Evolutionary conservation across 441 rosid genomes (phyloP).

Genomic region (Bruguiera hainesii): DNA sequence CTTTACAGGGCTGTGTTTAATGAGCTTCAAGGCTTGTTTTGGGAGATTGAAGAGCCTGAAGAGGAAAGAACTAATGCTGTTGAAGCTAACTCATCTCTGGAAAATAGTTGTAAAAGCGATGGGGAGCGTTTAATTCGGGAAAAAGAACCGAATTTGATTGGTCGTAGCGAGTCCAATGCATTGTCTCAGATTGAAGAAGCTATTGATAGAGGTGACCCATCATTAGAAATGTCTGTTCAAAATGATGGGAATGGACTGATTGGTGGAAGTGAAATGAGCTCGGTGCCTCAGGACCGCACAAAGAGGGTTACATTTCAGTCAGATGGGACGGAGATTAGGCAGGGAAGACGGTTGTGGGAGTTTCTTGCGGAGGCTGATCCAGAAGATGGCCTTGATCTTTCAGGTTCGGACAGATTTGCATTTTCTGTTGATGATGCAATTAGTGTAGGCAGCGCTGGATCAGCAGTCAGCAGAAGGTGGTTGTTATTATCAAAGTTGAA

Average conservation of each 20-base stretch:
- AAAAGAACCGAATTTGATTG: conserved; percentile 7
- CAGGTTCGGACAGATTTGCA: conserved; percentile 89
- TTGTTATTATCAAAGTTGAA: conserved; percentile 74
- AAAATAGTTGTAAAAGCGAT: conserved; percentile 23
- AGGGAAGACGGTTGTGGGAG: conserved; percentile 72
- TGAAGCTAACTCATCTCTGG: conserved; percentile 22
- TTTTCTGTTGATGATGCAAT: conserved; percentile 89
- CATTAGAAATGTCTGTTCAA: conserved; percentile 16
- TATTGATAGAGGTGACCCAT: conserved; percentile 9
- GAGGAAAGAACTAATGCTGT: conserved; percentile 23
- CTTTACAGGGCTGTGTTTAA: conserved; percentile 83
- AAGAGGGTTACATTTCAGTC: conserved; percentile 55
- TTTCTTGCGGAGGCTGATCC: conserved; percentile 71
- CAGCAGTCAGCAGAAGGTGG: conserved; percentile 78
- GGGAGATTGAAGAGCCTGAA: conserved; percentile 65
- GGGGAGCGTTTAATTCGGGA: conserved; percentile 20
- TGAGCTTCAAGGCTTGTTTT: conserved; percentile 85
- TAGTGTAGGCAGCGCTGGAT: conserved; percentile 55
- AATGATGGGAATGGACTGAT: conserved; percentile 3
- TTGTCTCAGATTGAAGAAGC: conserved; percentile 8
- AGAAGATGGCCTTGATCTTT: conserved; percentile 89
- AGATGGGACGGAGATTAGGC: conserved; percentile 43
- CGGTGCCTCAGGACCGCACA: conserved; percentile 30
- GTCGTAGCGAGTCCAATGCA: conserved; percentile 2
- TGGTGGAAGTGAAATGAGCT: conserved; percentile 1